Conservation (phyloP, 306 rosid species). For the Cucumis melo region DNA sequence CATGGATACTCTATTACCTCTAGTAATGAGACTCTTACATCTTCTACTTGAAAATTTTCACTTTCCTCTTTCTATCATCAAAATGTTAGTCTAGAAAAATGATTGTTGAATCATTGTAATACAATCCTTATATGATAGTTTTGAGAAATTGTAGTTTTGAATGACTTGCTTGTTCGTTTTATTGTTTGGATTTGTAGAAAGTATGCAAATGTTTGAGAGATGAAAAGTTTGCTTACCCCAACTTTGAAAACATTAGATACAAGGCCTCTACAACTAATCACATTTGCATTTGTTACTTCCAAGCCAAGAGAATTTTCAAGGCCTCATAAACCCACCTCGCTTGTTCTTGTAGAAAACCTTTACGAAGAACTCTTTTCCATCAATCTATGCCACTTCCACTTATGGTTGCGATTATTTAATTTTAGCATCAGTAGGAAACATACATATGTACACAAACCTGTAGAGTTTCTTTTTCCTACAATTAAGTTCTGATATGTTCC, state of each 20-base stretch:
- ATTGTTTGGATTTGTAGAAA: too few species aligned
- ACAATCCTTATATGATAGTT: too few species aligned
- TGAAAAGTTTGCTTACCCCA: too few species aligned
- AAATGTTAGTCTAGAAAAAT: too few species aligned
- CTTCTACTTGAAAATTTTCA: slow-evolving; percentile 55
- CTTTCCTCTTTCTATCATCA: slow-evolving; percentile 76
- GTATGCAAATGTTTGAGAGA: too few species aligned
- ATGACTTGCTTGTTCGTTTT: too few species aligned
- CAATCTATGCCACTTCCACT: slow-evolving; percentile 80
- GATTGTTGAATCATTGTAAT: too few species aligned
- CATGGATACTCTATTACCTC: slow-evolving; percentile 53
- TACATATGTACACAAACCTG: too few species aligned
- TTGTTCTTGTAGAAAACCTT: too few species aligned
- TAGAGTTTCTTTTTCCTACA: not conserved
- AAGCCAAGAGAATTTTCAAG: slow-evolving; percentile 40
- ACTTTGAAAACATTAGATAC: too few species aligned
- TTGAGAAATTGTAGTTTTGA: too few species aligned
- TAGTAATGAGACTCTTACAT: slow-evolving; percentile 56
- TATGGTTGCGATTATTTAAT: slow-evolving; percentile 41
- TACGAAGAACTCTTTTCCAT: slow-evolving; percentile 66
- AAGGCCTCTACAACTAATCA: slow-evolving; percentile 61
- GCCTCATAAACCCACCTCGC: slow-evolving; percentile 71
- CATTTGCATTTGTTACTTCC: slow-evolving; percentile 71
- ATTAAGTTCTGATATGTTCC: slow-evolving; percentile 20
- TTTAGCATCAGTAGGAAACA: not conserved